Conservation (phyloP, 306 rosid genomes). For the Myrica gale region DNA sequence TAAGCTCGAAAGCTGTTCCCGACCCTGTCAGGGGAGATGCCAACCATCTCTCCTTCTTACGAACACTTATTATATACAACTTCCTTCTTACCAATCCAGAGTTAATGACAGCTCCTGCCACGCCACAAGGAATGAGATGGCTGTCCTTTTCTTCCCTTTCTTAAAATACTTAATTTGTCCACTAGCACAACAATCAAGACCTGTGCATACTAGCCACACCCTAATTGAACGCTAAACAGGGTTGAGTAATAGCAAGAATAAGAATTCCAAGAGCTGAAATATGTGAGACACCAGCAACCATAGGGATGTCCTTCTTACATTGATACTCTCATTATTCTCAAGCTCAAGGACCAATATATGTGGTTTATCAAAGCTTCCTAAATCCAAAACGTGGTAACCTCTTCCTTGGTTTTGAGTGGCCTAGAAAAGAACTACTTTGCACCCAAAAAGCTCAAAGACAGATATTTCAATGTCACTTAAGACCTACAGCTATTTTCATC, state of each 20-base stretch:
- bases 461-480: background rate
- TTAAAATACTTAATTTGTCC: background rate
- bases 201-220: background rate
- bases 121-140: background rate
- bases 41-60: too few species aligned
- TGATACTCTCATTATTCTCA: background rate
- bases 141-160: background rate
- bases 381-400: background rate
- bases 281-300: background rate
- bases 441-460: background rate
- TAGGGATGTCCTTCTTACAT: background rate
- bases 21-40: too few species aligned
- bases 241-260: background rate
- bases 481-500: constrained; percentile 40
- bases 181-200: background rate
- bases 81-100: background rate
- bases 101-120: background rate
- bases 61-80: background rate
- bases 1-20: background rate
- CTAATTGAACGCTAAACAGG: background rate
- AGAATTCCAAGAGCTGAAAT: background rate
- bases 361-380: background rate
- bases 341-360: background rate
- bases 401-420: too few species aligned
- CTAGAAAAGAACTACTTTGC: background rate